These are phyloP conservation scores for Diaporthe aspalathi DNA, from an alignment of 2,329 filamentous ascomycete genomes.

Conservation along the genomic window DNA sequence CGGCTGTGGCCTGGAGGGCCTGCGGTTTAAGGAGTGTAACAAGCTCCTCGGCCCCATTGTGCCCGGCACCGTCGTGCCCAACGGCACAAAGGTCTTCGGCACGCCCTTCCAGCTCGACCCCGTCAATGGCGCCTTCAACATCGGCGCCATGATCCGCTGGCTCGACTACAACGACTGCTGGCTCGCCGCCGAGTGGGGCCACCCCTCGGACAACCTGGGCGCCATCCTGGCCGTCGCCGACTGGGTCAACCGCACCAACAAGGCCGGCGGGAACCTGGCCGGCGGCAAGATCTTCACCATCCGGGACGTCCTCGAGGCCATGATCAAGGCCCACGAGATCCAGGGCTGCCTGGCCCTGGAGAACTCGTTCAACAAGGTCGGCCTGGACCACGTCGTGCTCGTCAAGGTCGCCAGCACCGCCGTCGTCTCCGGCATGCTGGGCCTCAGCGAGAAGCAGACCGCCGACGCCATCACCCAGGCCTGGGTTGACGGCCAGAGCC, in stretches of 20 bases:
- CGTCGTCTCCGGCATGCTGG: slow-evolving; percentile 95
- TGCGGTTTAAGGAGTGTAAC: slow-evolving; percentile 94
- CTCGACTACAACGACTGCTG: slow-evolving; percentile 99
- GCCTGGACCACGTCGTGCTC: slow-evolving; percentile 95
- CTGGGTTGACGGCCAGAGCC: slow-evolving; percentile 94
- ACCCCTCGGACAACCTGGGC: slow-evolving; percentile 97
- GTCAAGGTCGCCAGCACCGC: slow-evolving; percentile 98
- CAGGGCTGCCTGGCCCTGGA: slow-evolving; percentile 96
- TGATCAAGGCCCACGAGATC: slow-evolving; percentile 99
- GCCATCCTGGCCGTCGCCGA: slow-evolving; percentile 97
- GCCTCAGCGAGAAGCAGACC: slow-evolving; percentile 88
- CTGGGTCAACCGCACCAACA: slow-evolving; percentile 94
- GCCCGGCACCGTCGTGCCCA: slow-evolving; percentile 88
- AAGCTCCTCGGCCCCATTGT: slow-evolving; percentile 95
- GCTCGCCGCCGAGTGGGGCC: slow-evolving; percentile 98
- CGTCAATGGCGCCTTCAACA: slow-evolving; percentile 97
- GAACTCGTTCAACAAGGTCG: slow-evolving; percentile 99
- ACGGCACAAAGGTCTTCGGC: slow-evolving; percentile 90
- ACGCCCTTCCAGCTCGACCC: slow-evolving; percentile 96
- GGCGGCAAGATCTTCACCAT: slow-evolving; percentile 90
- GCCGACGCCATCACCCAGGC: slow-evolving; percentile 96
- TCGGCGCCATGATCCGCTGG: slow-evolving; percentile 98
- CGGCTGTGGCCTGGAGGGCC: slow-evolving; percentile 93
- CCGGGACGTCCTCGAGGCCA: slow-evolving; percentile 91
- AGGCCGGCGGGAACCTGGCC: slow-evolving; percentile 80